These are phyloP conservation scores for Datura wrightii DNA, from an alignment of 257 asterid genomes.

Conservation along the genomic window DNA sequence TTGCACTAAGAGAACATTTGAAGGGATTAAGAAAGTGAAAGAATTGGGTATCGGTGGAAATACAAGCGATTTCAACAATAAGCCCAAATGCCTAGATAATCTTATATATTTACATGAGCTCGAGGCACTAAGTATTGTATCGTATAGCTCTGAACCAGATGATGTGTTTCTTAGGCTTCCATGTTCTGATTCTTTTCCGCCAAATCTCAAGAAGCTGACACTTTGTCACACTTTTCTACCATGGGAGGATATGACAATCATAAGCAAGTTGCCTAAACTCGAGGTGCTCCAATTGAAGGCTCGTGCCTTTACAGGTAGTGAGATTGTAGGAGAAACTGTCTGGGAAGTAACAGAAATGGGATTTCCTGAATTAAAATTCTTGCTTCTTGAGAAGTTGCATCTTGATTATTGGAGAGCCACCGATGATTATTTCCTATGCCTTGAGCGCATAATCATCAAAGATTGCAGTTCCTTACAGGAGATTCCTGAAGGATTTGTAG, in stretches of 20 bases:
- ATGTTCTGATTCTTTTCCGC: background rate
- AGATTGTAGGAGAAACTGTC: background rate
- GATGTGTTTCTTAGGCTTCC: background rate
- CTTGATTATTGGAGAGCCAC: background rate
- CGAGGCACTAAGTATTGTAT: background rate
- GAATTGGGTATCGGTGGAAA: background rate
- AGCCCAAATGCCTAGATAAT: background rate
- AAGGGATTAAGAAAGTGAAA: background rate
- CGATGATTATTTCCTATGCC: background rate
- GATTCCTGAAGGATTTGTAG: background rate
- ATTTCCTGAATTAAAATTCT: constrained; percentile 18
- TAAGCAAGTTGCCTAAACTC: background rate
- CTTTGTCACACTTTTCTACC: background rate
- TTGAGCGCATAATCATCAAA: background rate
- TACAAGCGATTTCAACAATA: background rate
- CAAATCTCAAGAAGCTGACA: background rate
- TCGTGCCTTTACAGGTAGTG: background rate
- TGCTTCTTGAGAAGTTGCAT: background rate
- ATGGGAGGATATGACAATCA: background rate
- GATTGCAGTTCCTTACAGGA: background rate
- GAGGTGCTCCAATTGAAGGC: constrained; percentile 3
- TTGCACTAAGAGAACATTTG: background rate
- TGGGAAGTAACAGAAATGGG: constrained; percentile 15
- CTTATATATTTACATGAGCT: background rate
- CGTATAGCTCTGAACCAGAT: background rate